Conservation (phyloP, 176 grass and related monocot species). For the Aegilops speltoides region DNA sequence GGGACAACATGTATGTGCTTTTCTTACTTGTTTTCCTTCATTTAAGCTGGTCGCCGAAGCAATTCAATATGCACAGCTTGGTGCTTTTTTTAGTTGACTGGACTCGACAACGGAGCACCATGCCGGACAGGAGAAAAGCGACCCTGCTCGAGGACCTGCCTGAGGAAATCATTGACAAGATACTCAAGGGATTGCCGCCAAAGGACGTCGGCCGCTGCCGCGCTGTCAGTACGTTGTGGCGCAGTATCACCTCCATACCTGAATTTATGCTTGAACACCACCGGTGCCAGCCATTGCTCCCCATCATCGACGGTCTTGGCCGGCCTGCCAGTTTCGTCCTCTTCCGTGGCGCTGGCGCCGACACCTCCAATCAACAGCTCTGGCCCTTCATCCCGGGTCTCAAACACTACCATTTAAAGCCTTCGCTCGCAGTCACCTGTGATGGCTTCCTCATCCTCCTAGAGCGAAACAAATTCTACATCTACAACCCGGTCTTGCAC, state of each 20-base stretch:
- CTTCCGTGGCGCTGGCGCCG: background rate
- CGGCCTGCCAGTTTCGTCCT: background rate
- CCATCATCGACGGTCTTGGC: background rate
- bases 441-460: background rate
- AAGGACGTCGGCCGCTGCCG: background rate
- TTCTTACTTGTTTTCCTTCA: too few relatives aligned
- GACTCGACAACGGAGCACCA: background rate
- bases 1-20: too few relatives aligned
- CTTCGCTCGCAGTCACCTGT: background rate
- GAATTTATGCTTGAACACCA: background rate
- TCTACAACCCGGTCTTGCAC: background rate
- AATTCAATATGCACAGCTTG: too few relatives aligned
- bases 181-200: background rate
- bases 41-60: background rate
- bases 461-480: background rate
- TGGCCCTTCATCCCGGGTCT: background rate
- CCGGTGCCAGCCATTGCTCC: background rate
- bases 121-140: background rate
- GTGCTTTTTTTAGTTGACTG: background rate
- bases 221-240: background rate
- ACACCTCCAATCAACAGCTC: background rate
- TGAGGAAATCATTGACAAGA: background rate
- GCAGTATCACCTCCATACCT: background rate
- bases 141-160: background rate
- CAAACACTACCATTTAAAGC: background rate